Evolutionary conservation across 345 rosid genomes (phyloP).

Genomic region (Eutrema japonicum): DNA sequence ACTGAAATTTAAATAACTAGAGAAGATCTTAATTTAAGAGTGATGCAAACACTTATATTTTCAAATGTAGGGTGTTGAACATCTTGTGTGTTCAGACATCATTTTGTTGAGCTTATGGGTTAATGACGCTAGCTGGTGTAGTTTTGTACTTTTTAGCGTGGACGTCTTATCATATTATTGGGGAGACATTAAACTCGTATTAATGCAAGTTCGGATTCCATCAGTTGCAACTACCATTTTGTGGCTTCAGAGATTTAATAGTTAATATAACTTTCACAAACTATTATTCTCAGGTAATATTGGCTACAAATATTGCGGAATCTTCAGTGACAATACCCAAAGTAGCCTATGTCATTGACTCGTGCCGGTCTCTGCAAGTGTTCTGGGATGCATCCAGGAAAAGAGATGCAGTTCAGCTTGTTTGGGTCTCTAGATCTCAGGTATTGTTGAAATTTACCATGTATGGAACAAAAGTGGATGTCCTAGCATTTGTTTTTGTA

Average conservation of each 20-base stretch:
- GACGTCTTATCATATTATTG: conserved; percentile 9
- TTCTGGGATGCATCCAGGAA: conserved; percentile 72
- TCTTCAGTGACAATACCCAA: conserved; percentile 96
- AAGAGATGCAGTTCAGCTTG: conserved; percentile 73
- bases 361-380: conserved; percentile 92
- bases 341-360: conserved; percentile 89
- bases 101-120: conserved; percentile 10
- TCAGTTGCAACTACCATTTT: conserved; percentile 12
- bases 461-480: neutral
- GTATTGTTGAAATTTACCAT: conserved; percentile 46
- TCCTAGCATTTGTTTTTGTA: conserved; percentile 12
- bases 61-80: conserved; percentile 8
- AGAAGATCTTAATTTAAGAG: conserved; percentile 8
- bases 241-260: conserved; percentile 19
- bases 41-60: conserved; percentile 22
- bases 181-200: conserved; percentile 20
- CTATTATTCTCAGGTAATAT: conserved; percentile 60
- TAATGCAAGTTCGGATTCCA: conserved; percentile 6
- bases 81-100: conserved; percentile 1
- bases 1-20: conserved; percentile 26
- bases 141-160: conserved; percentile 17
- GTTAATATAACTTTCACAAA: conserved; percentile 2
- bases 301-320: conserved; percentile 96
- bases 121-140: conserved; percentile 17
- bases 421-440: conserved; percentile 96